Conservation (phyloP, 2,329 filamentous ascomycete genomes). For the Cordyceps cateniannulata region DNA sequence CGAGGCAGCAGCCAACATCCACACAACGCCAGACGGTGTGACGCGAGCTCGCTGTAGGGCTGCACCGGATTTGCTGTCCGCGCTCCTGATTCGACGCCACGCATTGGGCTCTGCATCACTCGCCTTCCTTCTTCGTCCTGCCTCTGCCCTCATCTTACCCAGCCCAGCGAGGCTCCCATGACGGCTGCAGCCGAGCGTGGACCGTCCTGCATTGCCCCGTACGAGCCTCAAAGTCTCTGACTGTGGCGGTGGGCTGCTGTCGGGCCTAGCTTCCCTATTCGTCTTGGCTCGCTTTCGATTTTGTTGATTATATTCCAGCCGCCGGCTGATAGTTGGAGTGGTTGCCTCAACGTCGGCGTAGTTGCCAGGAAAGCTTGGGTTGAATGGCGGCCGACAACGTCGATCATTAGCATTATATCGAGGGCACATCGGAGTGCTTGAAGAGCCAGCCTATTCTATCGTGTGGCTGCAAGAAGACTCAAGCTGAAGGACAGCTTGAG, state of each 20-base stretch:
- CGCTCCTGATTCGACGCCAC: background rate
- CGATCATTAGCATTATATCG: background rate
- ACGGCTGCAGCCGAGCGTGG: background rate
- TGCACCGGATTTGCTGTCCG: background rate
- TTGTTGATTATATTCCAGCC: background rate
- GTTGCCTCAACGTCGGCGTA: background rate
- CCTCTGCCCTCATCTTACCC: background rate
- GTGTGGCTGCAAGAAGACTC: background rate
- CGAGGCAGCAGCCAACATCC: background rate
- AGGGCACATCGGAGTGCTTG: background rate
- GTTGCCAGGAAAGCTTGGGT: background rate
- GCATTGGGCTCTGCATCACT: background rate
- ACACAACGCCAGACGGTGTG: background rate
- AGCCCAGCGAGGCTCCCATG: background rate
- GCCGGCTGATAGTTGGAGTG: background rate
- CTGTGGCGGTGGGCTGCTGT: background rate
- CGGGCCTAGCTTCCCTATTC: background rate
- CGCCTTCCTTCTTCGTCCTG: background rate
- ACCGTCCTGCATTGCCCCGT: background rate
- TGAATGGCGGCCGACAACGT: background rate
- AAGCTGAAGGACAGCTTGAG: background rate
- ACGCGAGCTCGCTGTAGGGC: background rate
- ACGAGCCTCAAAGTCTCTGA: background rate
- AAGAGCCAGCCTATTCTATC: background rate
- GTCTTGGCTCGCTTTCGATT: background rate